phyloP scores from a whole-genome alignment of 768 basidiomycete species.

The Lactifluus volemus region DNA sequence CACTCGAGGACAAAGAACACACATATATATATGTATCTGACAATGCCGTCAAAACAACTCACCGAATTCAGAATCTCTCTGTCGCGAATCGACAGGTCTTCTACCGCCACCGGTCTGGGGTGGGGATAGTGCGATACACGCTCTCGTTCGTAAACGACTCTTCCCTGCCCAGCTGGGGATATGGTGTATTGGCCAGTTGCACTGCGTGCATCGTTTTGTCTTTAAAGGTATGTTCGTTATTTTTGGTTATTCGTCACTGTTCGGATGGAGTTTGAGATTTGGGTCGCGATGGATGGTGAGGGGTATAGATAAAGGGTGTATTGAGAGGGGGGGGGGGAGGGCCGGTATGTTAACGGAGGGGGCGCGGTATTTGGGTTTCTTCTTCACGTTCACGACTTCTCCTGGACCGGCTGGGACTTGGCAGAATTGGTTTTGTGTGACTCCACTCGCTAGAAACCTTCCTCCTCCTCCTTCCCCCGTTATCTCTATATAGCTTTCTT shows the following conservation, averaged over 20 bases:
- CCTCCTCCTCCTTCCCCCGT: not conserved
- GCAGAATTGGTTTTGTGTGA: not conserved
- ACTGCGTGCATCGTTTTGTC: conserved; percentile 1
- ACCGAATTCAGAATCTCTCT: conserved; percentile 7
- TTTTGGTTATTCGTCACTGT: not conserved
- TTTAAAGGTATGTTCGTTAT: not conserved
- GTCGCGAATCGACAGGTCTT: conserved; percentile 1
- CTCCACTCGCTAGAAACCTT: too few relatives aligned
- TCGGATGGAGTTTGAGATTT: too few relatives aligned
- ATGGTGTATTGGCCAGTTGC: not conserved
- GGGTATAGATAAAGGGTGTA: not conserved
- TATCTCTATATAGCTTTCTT: conserved; percentile 2
- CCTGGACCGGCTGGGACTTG: not conserved
- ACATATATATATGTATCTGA: too few relatives aligned
- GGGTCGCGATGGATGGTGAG: not conserved
- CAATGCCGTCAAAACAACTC: not conserved
- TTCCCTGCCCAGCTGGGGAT: conserved; percentile 8
- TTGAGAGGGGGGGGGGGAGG: not conserved
- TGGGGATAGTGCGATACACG: conserved; percentile 5
- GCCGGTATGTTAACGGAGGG: not conserved
- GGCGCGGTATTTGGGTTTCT: not conserved
- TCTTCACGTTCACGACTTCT: not conserved
- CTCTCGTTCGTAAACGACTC: not conserved
- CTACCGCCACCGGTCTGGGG: conserved; percentile 3
- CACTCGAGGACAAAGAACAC: not conserved